Conservation (phyloP, 345 rosid genomes). For the Populus nigra region DNA sequence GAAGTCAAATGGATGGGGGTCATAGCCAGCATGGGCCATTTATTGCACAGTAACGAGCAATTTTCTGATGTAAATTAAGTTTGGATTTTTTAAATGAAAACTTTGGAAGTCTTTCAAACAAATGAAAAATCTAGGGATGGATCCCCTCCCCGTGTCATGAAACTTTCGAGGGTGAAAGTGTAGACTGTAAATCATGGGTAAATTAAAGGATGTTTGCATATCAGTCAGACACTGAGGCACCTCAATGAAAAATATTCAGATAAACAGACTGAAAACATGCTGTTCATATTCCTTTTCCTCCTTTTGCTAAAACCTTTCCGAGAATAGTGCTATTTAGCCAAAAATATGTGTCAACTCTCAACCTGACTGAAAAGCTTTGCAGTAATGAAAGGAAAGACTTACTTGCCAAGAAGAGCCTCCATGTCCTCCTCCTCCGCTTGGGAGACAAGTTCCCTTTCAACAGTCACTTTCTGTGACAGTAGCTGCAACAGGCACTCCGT, state of each 20-base stretch:
- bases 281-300: background rate
- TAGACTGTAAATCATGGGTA: background rate
- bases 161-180: background rate
- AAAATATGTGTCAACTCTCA: background rate
- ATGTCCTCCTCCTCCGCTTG: conserved; percentile 99
- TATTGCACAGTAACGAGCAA: background rate
- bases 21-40: background rate
- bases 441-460: conserved; percentile 91
- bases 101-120: background rate
- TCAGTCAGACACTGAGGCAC: background rate
- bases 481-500: conserved; percentile 63
- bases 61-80: background rate
- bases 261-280: background rate
- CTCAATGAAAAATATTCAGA: background rate
- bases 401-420: conserved; percentile 97
- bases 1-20: background rate
- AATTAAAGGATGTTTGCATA: background rate
- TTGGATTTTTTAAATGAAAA: background rate
- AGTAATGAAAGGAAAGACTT: conserved; percentile 31
- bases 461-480: conserved; percentile 60
- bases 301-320: background rate
- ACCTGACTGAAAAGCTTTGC: background rate
- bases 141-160: background rate
- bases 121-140: background rate
- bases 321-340: background rate